Base-by-base conservation (phyloP, 2,329 filamentous ascomycete species). In the Sclerotinia minor region DNA sequence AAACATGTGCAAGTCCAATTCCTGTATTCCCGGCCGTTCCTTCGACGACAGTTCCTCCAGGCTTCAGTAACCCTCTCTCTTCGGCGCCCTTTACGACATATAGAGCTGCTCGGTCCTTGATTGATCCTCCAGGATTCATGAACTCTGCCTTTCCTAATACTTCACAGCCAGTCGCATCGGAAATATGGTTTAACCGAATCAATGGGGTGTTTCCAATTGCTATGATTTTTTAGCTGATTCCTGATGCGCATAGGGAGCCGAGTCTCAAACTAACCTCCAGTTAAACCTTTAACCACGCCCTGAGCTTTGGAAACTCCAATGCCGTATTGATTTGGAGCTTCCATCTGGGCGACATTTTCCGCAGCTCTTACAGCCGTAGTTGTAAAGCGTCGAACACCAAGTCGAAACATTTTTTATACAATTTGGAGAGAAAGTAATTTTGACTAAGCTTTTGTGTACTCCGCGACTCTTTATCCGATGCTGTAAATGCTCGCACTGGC, bases 11-110 rank as follows among this genome's bases (percentile, higher is more conserved):
- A 54, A 99, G 90, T 1, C 95, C 95, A 79, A 99, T 99, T 72
- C 95, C 95, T 41, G 95, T 99, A 83, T 98, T 99, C 65, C 95
- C 95, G 0, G 95, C 95, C 6, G 95, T 99, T 70, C 95, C 95
- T 81, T 99, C 95, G 68, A 99, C 91, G 17, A 99, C 94, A 26
- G 95, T 98, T 70, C 95, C 95, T 65, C 94, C 94, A 0, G 94
- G 87, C 65, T 85, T 85, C 41, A 99, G 83, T 3, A 94, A 84
- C 0, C 94, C 94, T 68, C 86, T 87, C 80, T 95, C 91, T 80
- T 99, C 95, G 70, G 95, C 95, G 81, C 97, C 91, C 76, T 92
- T 89, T 74, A 99, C 92, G 6, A 98, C 92, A 81, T 92, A 99
- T 60, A 97, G 87, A 5, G 95, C 95, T 2, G 95, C 95, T 71